Evolutionary conservation across 352 stramenopile genomes (phyloP).

Genomic region (Globisporangium acanthophoron): DNA sequence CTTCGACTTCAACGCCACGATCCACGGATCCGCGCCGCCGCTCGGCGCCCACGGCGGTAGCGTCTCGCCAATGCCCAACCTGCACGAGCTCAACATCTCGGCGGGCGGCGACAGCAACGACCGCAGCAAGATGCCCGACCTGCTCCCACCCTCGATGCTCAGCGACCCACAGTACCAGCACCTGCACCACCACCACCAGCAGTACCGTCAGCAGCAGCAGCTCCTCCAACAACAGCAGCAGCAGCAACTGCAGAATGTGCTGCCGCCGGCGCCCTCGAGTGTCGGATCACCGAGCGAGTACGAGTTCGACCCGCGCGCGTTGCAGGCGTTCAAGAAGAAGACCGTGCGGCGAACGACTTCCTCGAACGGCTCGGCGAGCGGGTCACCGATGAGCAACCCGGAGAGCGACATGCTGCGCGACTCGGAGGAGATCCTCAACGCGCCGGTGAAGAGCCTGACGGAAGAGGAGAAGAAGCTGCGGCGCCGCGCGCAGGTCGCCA

Average conservation of each 20-base stretch:
- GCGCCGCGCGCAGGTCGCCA: constrained; percentile 71
- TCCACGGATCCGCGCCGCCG: constrained; percentile 24
- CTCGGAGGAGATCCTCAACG: constrained; percentile 77
- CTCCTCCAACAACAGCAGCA: constrained; percentile 19
- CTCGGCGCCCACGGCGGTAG: neutral
- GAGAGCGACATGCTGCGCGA: constrained; percentile 36
- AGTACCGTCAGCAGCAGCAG: constrained; percentile 22
- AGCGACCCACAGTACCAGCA: constrained; percentile 21
- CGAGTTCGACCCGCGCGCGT: constrained; percentile 16
- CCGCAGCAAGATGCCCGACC: constrained; percentile 24
- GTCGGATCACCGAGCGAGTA: constrained; percentile 5
- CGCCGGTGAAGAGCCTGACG: constrained; percentile 72
- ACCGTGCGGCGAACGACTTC: constrained; percentile 10
- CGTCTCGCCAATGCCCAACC: constrained; percentile 7
- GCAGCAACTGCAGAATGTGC: constrained; percentile 16
- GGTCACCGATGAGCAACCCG: constrained; percentile 38
- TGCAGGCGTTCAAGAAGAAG: constrained; percentile 16
- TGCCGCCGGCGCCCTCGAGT: constrained; percentile 6
- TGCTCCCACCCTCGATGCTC: constrained; percentile 22
- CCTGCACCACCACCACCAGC: constrained; percentile 16
- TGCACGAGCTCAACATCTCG: constrained; percentile 17
- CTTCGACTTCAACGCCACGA: constrained; percentile 57
- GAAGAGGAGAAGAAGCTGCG: constrained; percentile 84
- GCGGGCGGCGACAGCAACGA: constrained; percentile 6
- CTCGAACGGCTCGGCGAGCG: constrained; percentile 26